These are phyloP conservation scores for Penicillium paradoxum DNA, from an alignment of 495 filamentous ascomycete genomes.

Conservation along the genomic window DNA sequence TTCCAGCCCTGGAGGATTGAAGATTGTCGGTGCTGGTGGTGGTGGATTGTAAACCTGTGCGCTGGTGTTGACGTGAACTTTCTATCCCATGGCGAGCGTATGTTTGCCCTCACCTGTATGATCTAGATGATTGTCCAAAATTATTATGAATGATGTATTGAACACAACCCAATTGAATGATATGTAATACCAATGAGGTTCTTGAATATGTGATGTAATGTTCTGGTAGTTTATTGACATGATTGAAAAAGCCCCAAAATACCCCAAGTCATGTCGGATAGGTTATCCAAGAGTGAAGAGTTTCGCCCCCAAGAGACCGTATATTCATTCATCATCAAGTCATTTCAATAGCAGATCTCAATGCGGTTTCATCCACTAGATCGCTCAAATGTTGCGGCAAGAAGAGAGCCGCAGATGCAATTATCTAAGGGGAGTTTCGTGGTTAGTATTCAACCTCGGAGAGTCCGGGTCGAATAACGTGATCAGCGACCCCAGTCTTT, in stretches of 20 bases:
- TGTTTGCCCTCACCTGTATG: not conserved
- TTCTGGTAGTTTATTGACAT: not conserved
- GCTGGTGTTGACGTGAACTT: not conserved
- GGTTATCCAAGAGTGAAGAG: not conserved
- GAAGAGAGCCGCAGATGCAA: not conserved
- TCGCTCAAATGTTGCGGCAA: not conserved
- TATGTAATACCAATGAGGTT: not conserved
- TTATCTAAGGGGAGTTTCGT: not conserved
- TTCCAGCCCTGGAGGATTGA: slow-evolving; percentile 67
- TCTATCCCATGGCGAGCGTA: not conserved
- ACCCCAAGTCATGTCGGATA: not conserved
- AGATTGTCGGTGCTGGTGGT: slow-evolving; percentile 67
- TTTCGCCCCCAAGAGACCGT: slow-evolving; percentile 1
- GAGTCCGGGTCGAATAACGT: not conserved
- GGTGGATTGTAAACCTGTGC: slow-evolving; percentile 20
- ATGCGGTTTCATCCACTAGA: not conserved
- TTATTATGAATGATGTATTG: slow-evolving; percentile 5
- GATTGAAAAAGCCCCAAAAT: not conserved
- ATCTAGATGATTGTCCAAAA: not conserved
- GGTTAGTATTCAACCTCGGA: not conserved
- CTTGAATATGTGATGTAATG: not conserved
- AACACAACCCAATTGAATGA: not conserved
- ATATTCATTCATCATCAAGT: slow-evolving; percentile 1
- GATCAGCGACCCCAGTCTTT: not conserved
- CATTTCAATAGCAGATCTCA: not conserved